Evolutionary conservation across 352 stramenopile species (phyloP).

Genomic region (Phytophthora litchii): DNA sequence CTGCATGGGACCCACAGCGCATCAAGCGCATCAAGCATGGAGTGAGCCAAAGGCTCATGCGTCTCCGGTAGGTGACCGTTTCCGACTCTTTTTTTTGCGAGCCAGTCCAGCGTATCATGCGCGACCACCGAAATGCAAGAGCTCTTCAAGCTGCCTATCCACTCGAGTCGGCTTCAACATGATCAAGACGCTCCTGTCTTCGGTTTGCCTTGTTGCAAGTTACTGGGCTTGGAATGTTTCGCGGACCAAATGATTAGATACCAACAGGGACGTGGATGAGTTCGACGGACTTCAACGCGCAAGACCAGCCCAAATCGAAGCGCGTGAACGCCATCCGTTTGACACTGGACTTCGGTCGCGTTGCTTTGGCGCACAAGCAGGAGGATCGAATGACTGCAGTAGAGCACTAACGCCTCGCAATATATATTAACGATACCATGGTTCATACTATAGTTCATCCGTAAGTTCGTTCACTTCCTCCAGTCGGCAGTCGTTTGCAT

Average conservation of each 20-base stretch:
- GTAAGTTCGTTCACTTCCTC: conserved; percentile 21
- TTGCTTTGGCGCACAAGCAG: conserved; percentile 6
- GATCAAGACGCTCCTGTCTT: conserved; percentile 1
- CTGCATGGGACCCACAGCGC: conserved; percentile 11
- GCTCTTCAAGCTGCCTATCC: conserved; percentile 19
- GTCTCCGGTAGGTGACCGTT: not conserved
- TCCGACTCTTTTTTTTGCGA: conserved; percentile 2
- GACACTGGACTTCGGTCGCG: conserved; percentile 1
- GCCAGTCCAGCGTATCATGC: conserved; percentile 2
- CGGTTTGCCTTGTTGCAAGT: not conserved
- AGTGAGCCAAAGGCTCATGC: not conserved
- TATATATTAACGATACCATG: conserved; percentile 15
- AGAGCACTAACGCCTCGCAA: conserved; percentile 13
- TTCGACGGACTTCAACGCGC: not conserved
- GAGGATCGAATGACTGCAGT: not conserved
- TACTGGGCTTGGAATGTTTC: not conserved
- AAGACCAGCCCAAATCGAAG: conserved; percentile 4
- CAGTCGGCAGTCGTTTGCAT: conserved; percentile 10
- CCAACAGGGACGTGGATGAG: not conserved
- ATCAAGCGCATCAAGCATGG: not conserved
- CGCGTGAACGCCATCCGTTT: conserved; percentile 15
- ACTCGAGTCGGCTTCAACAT: conserved; percentile 6
- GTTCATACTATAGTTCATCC: conserved; percentile 9
- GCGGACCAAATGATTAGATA: too few relatives aligned
- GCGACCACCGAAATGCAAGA: conserved; percentile 19